Evolutionary conservation across 805 yeast genomes (phyloP), one percentile per base, ranked within the genome.

Genomic region (Komagataella mondaviorum): DNA sequence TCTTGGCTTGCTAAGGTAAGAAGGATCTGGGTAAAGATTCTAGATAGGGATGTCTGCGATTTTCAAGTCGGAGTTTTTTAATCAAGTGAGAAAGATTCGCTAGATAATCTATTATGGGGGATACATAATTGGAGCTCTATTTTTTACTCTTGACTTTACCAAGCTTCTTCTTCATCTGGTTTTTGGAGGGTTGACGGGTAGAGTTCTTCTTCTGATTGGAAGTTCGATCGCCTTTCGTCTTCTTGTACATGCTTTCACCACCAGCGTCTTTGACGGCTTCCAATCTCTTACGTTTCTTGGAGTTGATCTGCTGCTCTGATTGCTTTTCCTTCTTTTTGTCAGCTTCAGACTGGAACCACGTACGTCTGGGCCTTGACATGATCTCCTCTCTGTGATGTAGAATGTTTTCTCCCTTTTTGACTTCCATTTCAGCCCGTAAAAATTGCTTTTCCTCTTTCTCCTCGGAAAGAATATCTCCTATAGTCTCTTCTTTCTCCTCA

Each of bases 371-470:
- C 61, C 97, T 78, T 1, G 96, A 71, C 56, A 79, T 76, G 61
- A 93, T 93, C 67, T 93, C 98, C 51, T 77, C 78, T 57, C 80
- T 79, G 60, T 86, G 89, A 62, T 78, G 84, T 55, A 93, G 69
- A 64, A 93, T 59, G 65, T 93, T 93, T 60, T 85, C 85, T 52
- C 96, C 96, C 65, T 85, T 88, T 56, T 76, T 77, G 48, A 91
- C 67, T 64, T 93, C 93, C 85, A 88, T 84, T 70, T 93, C 99
- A 1, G 97, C 98, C 51, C 78, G 78, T 24, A 88, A 65, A 49
- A 91, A 72, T 63, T 88, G 95, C 68, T 91, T 91, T 59, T 87
- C 96, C 56, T 80, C 78, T 66, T 88, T 83, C 65, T 93, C 99
- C 65, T 91, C 97, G 4, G 75, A 83, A 52, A 89, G 66, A 51